These are phyloP conservation scores for Saccharum hybrid DNA, from an alignment of 202 grass and related monocot genomes.

Conservation along the genomic window DNA sequence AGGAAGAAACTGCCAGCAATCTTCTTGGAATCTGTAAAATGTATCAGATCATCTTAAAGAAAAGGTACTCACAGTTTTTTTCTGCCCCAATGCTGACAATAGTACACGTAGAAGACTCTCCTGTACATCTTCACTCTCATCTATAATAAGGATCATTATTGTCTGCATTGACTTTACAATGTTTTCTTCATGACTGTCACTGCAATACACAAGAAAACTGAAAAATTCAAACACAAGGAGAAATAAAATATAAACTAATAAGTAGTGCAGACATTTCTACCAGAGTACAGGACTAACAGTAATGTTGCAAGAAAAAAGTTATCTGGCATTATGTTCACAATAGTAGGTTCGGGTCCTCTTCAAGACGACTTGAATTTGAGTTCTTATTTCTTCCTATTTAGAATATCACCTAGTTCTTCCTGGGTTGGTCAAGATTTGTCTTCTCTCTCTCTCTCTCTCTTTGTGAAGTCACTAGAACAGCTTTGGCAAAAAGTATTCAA, in stretches of 20 bases:
- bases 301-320: slow-evolving; percentile 16
- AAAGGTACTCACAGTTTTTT: slow-evolving; percentile 73
- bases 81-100: slow-evolving; percentile 81
- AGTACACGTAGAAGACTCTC: slow-evolving; percentile 76
- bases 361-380: neutral
- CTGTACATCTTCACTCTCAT: slow-evolving; percentile 93
- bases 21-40: slow-evolving; percentile 29
- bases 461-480: neutral
- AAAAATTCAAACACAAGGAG: slow-evolving; percentile 39
- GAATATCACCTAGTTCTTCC: neutral
- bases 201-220: slow-evolving; percentile 56
- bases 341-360: neutral
- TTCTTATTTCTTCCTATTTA: neutral
- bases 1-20: slow-evolving; percentile 14
- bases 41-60: slow-evolving; percentile 16
- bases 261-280: slow-evolving; percentile 13
- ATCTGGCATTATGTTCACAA: slow-evolving; percentile 17
- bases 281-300: slow-evolving; percentile 3
- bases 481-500: slow-evolving; percentile 22
- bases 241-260: slow-evolving; percentile 33
- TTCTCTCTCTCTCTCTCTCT: neutral
- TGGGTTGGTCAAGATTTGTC: neutral
- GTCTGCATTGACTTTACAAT: slow-evolving; percentile 85
- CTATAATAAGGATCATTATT: slow-evolving; percentile 92
- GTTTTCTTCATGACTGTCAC: slow-evolving; percentile 76